These are phyloP conservation scores for Nicotiana otophora DNA, from an alignment of 257 asterid species.

Conservation along the genomic window DNA sequence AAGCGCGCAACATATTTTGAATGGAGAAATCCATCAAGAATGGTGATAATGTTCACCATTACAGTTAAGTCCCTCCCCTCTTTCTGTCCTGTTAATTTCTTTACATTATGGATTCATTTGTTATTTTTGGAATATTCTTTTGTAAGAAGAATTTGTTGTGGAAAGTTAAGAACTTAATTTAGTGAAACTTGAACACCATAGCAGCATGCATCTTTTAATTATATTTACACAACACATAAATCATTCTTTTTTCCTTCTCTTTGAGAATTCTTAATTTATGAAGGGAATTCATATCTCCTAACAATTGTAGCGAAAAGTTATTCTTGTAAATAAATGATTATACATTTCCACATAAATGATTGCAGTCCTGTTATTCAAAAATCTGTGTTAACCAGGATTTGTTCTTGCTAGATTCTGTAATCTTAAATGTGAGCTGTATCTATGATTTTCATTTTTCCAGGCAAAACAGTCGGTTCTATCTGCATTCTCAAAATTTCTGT, in stretches of 20 bases:
- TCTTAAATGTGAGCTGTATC: too few species aligned
- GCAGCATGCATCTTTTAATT: conserved; percentile 7
- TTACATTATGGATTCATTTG: conserved; percentile 23
- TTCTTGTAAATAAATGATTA: neutral
- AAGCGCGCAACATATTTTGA: neutral
- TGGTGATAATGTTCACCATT: conserved; percentile 23
- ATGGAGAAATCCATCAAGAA: neutral
- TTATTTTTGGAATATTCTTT: conserved; percentile 28
- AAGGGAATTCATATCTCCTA: neutral
- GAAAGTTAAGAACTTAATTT: conserved; percentile 7
- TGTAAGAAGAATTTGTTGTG: conserved; percentile 24
- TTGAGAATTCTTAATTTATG: neutral
- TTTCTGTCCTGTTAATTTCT: conserved; percentile 5
- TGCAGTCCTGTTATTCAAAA: too few species aligned
- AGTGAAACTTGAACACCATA: conserved; percentile 6
- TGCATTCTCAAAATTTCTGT: too few species aligned
- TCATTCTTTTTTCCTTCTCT: neutral
- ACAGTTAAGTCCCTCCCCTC: neutral
- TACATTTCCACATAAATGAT: neutral
- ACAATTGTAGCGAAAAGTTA: neutral
- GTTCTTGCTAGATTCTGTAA: too few species aligned
- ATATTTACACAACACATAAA: neutral
- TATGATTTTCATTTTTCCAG: too few species aligned
- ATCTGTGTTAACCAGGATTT: too few species aligned
- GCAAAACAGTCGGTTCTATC: too few species aligned